Evolutionary conservation across 306 rosid genomes (phyloP), one percentile per base, ranked within the genome.

Genomic region (Lotus japonicus): DNA sequence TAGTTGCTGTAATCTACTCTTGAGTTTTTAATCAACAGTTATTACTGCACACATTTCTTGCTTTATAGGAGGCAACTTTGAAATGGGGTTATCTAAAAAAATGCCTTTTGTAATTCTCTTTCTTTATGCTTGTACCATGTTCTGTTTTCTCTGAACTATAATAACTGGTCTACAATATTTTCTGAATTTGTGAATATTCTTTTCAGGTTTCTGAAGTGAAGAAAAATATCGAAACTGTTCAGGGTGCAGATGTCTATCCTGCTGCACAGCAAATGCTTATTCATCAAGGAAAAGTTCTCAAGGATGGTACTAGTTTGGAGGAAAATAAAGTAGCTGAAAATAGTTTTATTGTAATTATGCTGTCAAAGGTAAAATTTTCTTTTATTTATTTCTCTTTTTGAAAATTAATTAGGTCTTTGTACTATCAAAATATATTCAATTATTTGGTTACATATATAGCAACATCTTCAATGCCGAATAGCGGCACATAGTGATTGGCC

Each of bases 201-300:
- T 69, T 63, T 9, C 82, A 91, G 97, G 84, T 91, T 79, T 46
- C 84, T 71, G 92, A 83, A 56, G 97, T 91, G 77, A 91, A 91
- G 83, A 86, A 81, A 72, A 80, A 38, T 19, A 83, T 91, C 49
- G 95, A 91, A 75, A 68, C 81, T 56, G 61, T 65, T 35, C 95
- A 86, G 66, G 95, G 92, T 50, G 66, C 82, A 3, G 85, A 80
- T 70, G 86, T 84, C 41, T 91, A 91, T 56, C 97, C 97, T 51
- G 92, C 97, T 14, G 45, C 84, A 1, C 92, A 88, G 54, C 92
- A 88, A 80, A 91, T 91, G 92, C 97, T 91, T 39, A 91, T 91
- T 43, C 85, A 91, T 72, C 95, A 91, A 64, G 95, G 95, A 6
- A 86, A 91, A 69, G 97, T 88, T 62, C 95, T 88, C 35, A 88